Percentiles rank a stretch among this genome's conserved stretches.
Evolutionary conservation across 2,329 filamentous ascomycete species (phyloP).

Genomic region (Neoscytalidium dimidiatum): DNA sequence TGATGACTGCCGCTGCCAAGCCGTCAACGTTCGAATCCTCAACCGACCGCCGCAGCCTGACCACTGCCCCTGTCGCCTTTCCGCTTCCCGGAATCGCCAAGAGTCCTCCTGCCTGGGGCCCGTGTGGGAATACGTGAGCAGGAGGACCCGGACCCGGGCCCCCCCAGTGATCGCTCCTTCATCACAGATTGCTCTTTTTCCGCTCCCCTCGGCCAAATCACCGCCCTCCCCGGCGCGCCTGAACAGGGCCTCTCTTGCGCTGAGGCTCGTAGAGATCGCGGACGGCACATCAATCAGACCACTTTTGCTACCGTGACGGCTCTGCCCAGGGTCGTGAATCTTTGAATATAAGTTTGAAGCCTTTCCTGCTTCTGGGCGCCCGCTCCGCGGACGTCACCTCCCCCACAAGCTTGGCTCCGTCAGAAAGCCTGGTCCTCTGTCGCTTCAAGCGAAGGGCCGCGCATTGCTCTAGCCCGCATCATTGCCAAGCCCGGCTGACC

Average conservation of each 20-base stretch:
- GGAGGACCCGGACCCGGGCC: background rate
- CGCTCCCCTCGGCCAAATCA: constrained; percentile 1
- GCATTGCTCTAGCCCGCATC: constrained; percentile 10
- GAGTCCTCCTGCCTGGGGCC: background rate
- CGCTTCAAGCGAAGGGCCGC: background rate
- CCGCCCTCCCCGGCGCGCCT: background rate
- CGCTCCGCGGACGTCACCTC: background rate
- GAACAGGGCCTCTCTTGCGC: background rate
- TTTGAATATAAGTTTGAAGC: background rate
- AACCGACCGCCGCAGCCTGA: background rate
- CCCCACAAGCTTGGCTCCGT: background rate
- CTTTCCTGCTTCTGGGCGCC: background rate
- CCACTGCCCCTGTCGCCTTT: background rate
- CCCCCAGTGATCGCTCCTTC: background rate
- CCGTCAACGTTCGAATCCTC: background rate
- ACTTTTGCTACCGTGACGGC: background rate
- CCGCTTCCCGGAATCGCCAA: constrained; percentile 7
- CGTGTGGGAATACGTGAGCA: background rate
- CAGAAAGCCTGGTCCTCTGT: background rate
- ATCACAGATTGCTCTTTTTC: background rate
- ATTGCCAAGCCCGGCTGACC: constrained; percentile 6
- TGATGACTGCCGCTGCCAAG: constrained; percentile 12
- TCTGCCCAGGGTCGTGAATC: background rate
- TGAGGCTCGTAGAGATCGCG: background rate
- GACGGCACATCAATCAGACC: background rate